These are phyloP conservation scores for Apiotrichum brassicae DNA, from an alignment of 1,284 basidiomycete species.

Conservation along the genomic window DNA sequence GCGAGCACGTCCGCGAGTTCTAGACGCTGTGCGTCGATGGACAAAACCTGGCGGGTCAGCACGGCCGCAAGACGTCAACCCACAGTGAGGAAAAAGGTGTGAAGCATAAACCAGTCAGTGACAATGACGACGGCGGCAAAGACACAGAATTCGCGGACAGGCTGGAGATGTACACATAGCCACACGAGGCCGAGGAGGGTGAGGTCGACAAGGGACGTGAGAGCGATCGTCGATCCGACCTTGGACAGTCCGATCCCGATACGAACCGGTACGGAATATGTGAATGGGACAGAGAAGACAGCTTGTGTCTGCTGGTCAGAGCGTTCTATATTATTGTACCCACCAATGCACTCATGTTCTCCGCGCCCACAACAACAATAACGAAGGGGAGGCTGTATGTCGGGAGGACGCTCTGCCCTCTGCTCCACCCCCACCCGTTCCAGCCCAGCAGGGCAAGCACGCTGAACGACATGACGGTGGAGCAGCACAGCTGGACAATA, in stretches of 20 bases:
- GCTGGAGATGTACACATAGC: slow-evolving; percentile 62
- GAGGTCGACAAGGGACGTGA: slow-evolving; percentile 86
- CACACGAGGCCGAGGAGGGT: slow-evolving; percentile 72
- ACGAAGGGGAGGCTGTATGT: slow-evolving; percentile 76
- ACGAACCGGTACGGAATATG: slow-evolving; percentile 82
- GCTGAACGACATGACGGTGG: slow-evolving; percentile 86
- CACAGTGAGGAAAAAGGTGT: slow-evolving; percentile 54
- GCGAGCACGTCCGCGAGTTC: slow-evolving; percentile 48
- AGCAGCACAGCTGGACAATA: slow-evolving; percentile 79
- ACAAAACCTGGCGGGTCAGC: slow-evolving; percentile 43
- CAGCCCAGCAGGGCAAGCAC: slow-evolving; percentile 51
- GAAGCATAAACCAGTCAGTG: slow-evolving; percentile 75
- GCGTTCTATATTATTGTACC: slow-evolving; percentile 23
- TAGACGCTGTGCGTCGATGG: slow-evolving; percentile 53
- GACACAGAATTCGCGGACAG: slow-evolving; percentile 85
- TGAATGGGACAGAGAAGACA: slow-evolving; percentile 80
- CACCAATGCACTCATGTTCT: slow-evolving; percentile 94
- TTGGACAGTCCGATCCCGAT: slow-evolving; percentile 81
- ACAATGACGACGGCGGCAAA: slow-evolving; percentile 91
- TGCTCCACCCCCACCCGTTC: slow-evolving; percentile 36
- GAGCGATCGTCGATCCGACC: slow-evolving; percentile 82
- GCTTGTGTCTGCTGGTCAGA: slow-evolving; percentile 62
- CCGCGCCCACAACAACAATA: slow-evolving; percentile 89
- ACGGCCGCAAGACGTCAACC: slow-evolving; percentile 6
- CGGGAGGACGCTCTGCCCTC: slow-evolving; percentile 40